Base-by-base conservation (phyloP, 2,329 filamentous ascomycete genomes). In the Lachnellula arida region DNA sequence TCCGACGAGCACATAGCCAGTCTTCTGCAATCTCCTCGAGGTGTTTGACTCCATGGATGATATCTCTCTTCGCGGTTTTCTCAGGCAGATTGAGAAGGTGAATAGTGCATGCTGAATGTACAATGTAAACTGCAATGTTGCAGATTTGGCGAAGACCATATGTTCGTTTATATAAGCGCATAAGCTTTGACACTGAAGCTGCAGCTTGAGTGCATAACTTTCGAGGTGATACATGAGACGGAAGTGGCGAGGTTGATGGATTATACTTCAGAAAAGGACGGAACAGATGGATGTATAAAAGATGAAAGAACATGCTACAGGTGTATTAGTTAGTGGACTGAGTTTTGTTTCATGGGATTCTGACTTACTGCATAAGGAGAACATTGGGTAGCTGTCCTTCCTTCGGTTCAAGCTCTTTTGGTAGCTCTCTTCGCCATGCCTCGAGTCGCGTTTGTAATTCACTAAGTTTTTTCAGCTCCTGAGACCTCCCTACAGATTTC, bases 71-170 rank as follows among this genome's bases (percentile, higher is more conserved):
- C 4, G 94, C 91, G 32, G 89, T 94, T 74, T 94, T 96, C 64
- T 97, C 92, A 0, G 92, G 92, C 1, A 97, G 77, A 63, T 97
- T 97, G 37, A 99, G 83, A 19, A 99, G 76, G 67, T 97, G 94
- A 40, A 97, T 95, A 0, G 91, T 97, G 69, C 91, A 96, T 32
- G 94, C 92, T 4, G 91, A 94, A 71, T 97, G 93, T 0, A 89
- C 81, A 73, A 97, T 97, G 71, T 99, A 99, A 0, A 97, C 91
- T 3, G 89, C 92, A 65, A 97, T 91, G 67, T 97, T 97, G 74
- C 90, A 96, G 35, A 99, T 96, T 70, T 97, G 93, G 4, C 91
- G 85, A 12, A 97, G 75, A 9, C 93, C 91, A 71, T 96, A 95
- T 1, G 87, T 87, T 63, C 93, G 90, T 71, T 96, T 97, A 74